These are phyloP conservation scores for Cadophora sp. DNA, from an alignment of 2,329 filamentous ascomycete genomes.

Conservation along the genomic window DNA sequence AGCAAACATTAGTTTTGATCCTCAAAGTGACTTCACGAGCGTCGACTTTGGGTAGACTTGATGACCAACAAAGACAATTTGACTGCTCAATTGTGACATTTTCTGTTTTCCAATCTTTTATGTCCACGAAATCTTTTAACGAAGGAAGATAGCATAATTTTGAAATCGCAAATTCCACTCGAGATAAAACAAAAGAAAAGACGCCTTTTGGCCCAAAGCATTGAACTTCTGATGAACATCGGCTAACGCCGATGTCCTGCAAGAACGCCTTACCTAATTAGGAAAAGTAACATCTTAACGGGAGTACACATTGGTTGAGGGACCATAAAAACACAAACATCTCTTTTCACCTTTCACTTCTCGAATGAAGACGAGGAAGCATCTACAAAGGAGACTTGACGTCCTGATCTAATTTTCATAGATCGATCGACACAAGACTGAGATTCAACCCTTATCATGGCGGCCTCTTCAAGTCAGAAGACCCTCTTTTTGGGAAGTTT, in stretches of 20 bases:
- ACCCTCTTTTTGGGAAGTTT: slow-evolving; percentile 66
- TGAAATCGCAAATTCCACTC: too few species aligned
- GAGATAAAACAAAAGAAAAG: background rate
- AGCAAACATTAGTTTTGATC: too few species aligned
- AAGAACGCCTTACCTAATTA: slow-evolving; percentile 8
- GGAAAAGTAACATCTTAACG: slow-evolving; percentile 9
- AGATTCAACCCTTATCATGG: slow-evolving; percentile 21
- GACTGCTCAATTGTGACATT: too few species aligned
- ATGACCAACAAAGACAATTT: too few species aligned
- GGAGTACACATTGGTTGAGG: slow-evolving; percentile 20
- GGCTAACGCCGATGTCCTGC: slow-evolving; percentile 7
- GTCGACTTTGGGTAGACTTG: too few species aligned
- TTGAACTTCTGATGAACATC: background rate
- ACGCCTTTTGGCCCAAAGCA: background rate
- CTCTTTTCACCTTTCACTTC: background rate
- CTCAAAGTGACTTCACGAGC: too few species aligned
- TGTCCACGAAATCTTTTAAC: too few species aligned
- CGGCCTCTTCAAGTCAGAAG: slow-evolving; percentile 5
- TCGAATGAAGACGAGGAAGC: background rate
- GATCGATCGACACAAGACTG: background rate
- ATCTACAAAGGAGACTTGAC: background rate
- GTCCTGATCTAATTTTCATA: background rate
- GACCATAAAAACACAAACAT: slow-evolving; percentile 12
- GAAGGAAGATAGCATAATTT: too few species aligned
- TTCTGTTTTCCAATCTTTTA: too few species aligned